These are phyloP conservation scores for grape (Vitis vinifera) DNA, from an alignment of 164 flowering plant species.

Conservation along the genomic window DNA sequence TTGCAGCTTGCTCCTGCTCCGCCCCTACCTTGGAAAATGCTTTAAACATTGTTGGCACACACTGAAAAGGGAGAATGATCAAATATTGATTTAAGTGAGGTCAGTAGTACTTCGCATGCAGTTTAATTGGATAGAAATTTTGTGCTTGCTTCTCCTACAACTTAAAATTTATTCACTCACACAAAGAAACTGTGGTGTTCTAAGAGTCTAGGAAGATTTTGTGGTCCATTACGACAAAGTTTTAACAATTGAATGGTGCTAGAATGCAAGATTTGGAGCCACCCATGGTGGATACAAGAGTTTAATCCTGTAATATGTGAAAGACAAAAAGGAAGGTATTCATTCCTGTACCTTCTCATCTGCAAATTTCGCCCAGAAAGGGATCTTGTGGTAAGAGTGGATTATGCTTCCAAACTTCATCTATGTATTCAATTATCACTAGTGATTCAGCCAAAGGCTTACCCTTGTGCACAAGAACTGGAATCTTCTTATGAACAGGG, in stretches of 20 bases:
- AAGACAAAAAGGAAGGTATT: neutral
- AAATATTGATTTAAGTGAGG: too few relatives aligned
- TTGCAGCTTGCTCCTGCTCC: slow-evolving; percentile 21
- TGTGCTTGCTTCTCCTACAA: too few relatives aligned
- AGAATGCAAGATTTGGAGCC: too few relatives aligned
- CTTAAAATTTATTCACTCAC: too few relatives aligned
- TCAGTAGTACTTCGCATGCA: too few relatives aligned
- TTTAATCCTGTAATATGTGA: too few relatives aligned
- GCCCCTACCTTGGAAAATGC: slow-evolving; percentile 20
- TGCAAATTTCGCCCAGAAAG: slow-evolving; percentile 32
- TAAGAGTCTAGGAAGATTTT: too few relatives aligned
- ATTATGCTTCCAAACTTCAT: slow-evolving; percentile 27
- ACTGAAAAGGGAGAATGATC: slow-evolving; percentile 8
- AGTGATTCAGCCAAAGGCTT: slow-evolving; percentile 29
- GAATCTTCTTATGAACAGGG: slow-evolving; percentile 29
- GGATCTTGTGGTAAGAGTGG: slow-evolving; percentile 30
- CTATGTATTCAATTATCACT: slow-evolving; percentile 26
- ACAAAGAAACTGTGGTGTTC: too few relatives aligned
- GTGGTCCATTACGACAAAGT: too few relatives aligned
- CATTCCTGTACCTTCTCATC: slow-evolving; percentile 23
- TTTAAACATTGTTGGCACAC: slow-evolving; percentile 12
- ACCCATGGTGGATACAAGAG: too few relatives aligned
- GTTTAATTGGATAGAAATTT: too few relatives aligned
- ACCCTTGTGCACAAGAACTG: slow-evolving; percentile 30
- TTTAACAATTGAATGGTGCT: too few relatives aligned